Evolutionary conservation across 2,329 filamentous ascomycete genomes (phyloP), one percentile per base, ranked within the genome.

Genomic region (Ophiocordyceps camponoti-leonardi): DNA sequence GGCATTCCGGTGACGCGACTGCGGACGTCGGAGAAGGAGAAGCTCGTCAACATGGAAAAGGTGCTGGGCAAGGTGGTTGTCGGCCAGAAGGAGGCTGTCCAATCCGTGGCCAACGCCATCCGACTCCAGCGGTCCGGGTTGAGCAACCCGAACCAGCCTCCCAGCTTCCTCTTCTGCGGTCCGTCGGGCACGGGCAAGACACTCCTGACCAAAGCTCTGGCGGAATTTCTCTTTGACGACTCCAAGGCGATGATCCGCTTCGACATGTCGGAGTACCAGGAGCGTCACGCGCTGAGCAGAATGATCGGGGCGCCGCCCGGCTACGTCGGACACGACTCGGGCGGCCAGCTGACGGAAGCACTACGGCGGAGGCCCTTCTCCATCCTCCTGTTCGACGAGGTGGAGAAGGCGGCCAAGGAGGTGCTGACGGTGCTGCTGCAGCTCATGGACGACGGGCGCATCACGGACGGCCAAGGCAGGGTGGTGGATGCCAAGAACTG

Each of bases 251-350:
- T 98, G 92, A 94, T 98, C 56, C 83, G 92, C 37, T 94, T 98
- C 67, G 92, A 98, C 61, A 98, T 98, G 92, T 96, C 90, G 6
- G 92, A 98, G 65, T 98, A 98, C 64, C 93, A 98, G 64, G 92
- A 98, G 65, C 82, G 90, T 6, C 92, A 98, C 62, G 83, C 90
- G 1, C 76, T 98, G 14, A 94, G 86, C 61, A 80, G 92, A 49
- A 95, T 98, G 86, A 98, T 98, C 54, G 92, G 92, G 60, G 88
- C 92, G 19, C 92, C 92, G 19, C 92, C 92, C 5, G 92, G 92
- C 51, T 98, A 98, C 54, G 88, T 98, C 48, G 92, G 92, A 16
- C 90, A 98, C 60, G 92, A 98, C 58, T 79, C 92, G 30, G 92
- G 92, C 54, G 92, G 92, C 45, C 92, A 98, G 62, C 77, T 98